A percentile compares a stretch with the other conserved stretches of the same genome.
Evolutionary conservation across 2,329 filamentous ascomycete species (phyloP).

Genomic region (Penicillium polonicum): DNA sequence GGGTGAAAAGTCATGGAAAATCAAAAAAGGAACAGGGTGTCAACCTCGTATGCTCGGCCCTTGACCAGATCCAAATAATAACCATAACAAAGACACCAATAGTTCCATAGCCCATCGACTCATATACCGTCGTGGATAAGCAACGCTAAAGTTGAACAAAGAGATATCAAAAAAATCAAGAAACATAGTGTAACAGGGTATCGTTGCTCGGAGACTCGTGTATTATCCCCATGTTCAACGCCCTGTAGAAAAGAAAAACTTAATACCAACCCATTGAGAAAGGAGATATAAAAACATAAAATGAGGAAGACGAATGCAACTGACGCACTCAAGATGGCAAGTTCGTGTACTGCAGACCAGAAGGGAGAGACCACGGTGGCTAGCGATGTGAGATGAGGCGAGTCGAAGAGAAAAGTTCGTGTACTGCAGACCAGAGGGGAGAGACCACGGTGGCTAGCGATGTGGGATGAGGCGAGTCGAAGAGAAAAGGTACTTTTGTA

Average conservation of each 20-base stretch:
- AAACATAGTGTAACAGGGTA: conserved; percentile 36
- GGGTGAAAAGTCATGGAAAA: background rate
- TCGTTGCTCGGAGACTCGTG: conserved; percentile 44
- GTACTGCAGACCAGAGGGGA: conserved; percentile 10
- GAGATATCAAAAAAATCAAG: conserved; percentile 13
- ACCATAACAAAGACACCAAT: conserved; percentile 16
- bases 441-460: background rate
- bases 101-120: conserved; percentile 19
- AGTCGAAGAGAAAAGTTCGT: background rate
- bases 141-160: conserved; percentile 22
- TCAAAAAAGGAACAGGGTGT: conserved; percentile 19
- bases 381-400: background rate
- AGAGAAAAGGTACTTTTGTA: background rate
- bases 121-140: conserved; percentile 26
- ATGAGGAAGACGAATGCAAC: background rate
- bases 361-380: background rate
- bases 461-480: background rate
- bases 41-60: conserved; percentile 22
- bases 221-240: conserved; percentile 43
- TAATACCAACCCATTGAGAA: conserved; percentile 20
- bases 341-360: conserved; percentile 9
- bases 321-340: background rate
- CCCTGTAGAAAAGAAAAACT: conserved; percentile 18
- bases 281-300: conserved; percentile 16
- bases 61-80: conserved; percentile 14